phyloP scores from a whole-genome alignment of 1,284 basidiomycete species.

The Leccinum pachyderme region DNA sequence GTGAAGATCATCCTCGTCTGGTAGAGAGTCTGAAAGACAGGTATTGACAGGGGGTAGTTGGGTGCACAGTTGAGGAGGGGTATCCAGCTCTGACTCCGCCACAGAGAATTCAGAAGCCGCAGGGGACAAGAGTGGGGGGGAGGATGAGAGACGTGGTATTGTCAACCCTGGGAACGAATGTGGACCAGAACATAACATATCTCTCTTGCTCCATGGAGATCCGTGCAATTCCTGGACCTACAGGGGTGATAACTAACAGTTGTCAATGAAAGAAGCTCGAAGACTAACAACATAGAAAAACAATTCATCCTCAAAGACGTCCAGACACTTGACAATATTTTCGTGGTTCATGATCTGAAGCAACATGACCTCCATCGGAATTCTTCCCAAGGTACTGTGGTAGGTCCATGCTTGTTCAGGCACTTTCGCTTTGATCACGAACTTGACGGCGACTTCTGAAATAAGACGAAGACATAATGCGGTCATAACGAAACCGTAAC shows the following conservation, averaged over 20 bases:
- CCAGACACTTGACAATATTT: constrained; percentile 80
- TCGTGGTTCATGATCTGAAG: constrained; percentile 75
- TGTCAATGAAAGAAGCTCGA: constrained; percentile 1
- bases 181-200: constrained; percentile 16
- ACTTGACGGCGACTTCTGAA: constrained; percentile 87
- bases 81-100: constrained; percentile 40
- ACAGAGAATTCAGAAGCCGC: constrained; percentile 50
- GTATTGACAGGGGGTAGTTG: constrained; percentile 25
- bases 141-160: constrained; percentile 37
- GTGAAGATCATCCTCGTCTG: constrained; percentile 6
- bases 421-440: constrained; percentile 85
- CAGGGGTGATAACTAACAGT: constrained; percentile 1
- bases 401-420: constrained; percentile 79
- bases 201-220: constrained; percentile 68
- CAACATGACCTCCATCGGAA: constrained; percentile 83
- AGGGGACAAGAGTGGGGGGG: constrained; percentile 58
- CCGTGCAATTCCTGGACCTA: constrained; percentile 93
- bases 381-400: constrained; percentile 54
- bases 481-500: constrained; percentile 91
- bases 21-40: constrained; percentile 19
- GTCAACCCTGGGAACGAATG: constrained; percentile 25
- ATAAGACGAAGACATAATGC: constrained; percentile 56
- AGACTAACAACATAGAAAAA: constrained; percentile 83
- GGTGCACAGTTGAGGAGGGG: constrained; percentile 38
- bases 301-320: constrained; percentile 77